Evolutionary conservation across 2,329 filamentous ascomycete genomes (phyloP).

Genomic region (Aspergillus sp.): DNA sequence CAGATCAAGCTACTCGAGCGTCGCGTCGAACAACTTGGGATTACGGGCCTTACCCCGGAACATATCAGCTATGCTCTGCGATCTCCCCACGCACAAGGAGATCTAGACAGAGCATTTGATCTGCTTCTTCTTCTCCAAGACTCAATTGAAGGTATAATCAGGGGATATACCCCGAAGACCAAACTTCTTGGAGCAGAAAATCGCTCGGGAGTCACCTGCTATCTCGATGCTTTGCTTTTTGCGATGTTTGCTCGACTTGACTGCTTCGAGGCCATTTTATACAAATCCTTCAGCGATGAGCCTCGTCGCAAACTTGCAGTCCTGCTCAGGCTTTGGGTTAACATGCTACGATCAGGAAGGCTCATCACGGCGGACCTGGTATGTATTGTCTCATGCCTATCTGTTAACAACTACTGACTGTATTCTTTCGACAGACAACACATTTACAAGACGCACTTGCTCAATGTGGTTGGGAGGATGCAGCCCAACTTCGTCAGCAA

Average conservation of each 20-base stretch:
- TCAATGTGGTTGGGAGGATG: conserved; percentile 85
- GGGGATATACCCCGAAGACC: conserved; percentile 66
- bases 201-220: conserved; percentile 83
- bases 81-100: conserved; percentile 61
- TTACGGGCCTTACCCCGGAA: conserved; percentile 52
- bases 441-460: conserved; percentile 76
- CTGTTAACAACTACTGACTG: conserved; percentile 2
- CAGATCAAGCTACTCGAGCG: conserved; percentile 52
- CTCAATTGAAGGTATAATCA: conserved; percentile 73
- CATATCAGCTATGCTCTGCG: conserved; percentile 61
- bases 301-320: conserved; percentile 68
- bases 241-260: conserved; percentile 91
- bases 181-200: conserved; percentile 83
- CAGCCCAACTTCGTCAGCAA: conserved; percentile 73
- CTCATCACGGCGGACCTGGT: conserved; percentile 83
- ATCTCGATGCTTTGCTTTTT: conserved; percentile 84
- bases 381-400: conserved; percentile 16
- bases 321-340: conserved; percentile 84
- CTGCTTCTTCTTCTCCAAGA: conserved; percentile 75
- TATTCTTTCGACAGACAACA: conserved; percentile 56
- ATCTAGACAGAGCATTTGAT: conserved; percentile 69
- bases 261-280: conserved; percentile 89
- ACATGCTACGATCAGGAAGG: conserved; percentile 78
- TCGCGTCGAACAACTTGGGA: conserved; percentile 49
- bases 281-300: conserved; percentile 70